Evolutionary conservation across 2,329 filamentous ascomycete species (phyloP), one percentile per base, ranked within the genome.

Genomic region (Cercospora sp.): DNA sequence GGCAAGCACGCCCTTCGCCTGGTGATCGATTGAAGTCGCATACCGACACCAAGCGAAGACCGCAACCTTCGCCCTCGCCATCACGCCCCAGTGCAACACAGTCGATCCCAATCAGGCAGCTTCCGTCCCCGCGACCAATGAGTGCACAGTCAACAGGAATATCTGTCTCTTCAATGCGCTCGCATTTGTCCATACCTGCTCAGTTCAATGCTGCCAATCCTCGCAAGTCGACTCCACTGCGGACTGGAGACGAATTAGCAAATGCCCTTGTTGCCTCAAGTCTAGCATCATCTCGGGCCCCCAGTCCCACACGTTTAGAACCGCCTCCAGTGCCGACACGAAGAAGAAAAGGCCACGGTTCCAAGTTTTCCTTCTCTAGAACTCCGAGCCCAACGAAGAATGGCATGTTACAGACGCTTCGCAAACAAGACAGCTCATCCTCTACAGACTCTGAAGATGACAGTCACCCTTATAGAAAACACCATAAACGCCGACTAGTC

Each of bases 241-340:
- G 89, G 30, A 85, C 86, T 0, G 83, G 91, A 9, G 86, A 89
- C 67, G 88, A 88, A 0, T 85, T 94, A 7, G 89, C 90, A 12
- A 87, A 88, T 73, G 91, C 91, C 70, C 92, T 94, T 67, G 86
- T 94, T 74, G 91, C 91, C 2, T 89, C 90, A 1, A 91, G 89
- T 26, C 82, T 94, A 0, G 91, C 91, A 5, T 88, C 90, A 61
- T 81, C 75, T 74, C 72, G 76, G 76, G 74, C 76, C 76, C 69
- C 77, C 77, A 70, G 80, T 69, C 72, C 82, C 74, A 70, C 81
- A 79, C 78, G 71, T 77, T 81, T 51, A 74, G 82, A 79, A 76
- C 79, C 78, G 72, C 74, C 80, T 62, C 77, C 79, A 73, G 73
- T 75, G 75, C 75, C 75, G 75, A 72, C 66, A 30, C 72, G 74